Evolutionary conservation across 306 rosid genomes (phyloP), one percentile per base, ranked within the genome.

Genomic region (Acacia acuminata): DNA sequence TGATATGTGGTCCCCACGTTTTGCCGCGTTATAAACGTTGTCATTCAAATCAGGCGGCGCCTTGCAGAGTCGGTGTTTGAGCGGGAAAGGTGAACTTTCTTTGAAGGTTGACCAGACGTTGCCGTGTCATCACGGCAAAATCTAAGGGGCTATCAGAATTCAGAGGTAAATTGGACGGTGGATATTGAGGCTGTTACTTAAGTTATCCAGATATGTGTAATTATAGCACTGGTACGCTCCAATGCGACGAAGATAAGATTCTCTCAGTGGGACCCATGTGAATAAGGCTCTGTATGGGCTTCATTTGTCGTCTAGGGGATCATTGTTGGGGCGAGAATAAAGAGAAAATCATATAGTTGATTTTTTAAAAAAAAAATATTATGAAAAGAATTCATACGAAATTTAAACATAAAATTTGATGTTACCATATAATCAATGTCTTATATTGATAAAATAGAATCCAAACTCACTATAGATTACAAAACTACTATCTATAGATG

Each of bases 41-140:
- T n/a, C 20, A 32, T 84, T 86, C 85, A 84, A 83, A 86, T 77
- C 24, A 13, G 91, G 90, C 90, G 90, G 90, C 85, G 82, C 77
- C 9, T 68, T 66, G 47, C 10, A 24, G 64, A 43, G 86, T 82
- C 84, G 79, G 79, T 84, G 86, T 72, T 84, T 84, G 89, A 87
- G 94, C 94, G 90, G 93, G 93, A 91, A 91, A 11, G 80, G 56
- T 11, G 50, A 12, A 7, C 1, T 2, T 2, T 45, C 20, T 71
- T 88, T 63, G 73, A 44, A 73, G 9, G 30, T 36, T 65, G n/a
- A 77, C 72, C 9, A 10, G 1, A 77, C 61, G 51, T 80, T 65
- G 85, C 81, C 75, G 34, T 70, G 22, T 70, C 34, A 36, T 82
- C 65, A 87, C 81, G 10, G 74, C 48, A 10, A 20, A 40, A 68